Evolutionary conservation across 768 basidiomycete species (phyloP).

Genomic region (Tylopilus sp.): DNA sequence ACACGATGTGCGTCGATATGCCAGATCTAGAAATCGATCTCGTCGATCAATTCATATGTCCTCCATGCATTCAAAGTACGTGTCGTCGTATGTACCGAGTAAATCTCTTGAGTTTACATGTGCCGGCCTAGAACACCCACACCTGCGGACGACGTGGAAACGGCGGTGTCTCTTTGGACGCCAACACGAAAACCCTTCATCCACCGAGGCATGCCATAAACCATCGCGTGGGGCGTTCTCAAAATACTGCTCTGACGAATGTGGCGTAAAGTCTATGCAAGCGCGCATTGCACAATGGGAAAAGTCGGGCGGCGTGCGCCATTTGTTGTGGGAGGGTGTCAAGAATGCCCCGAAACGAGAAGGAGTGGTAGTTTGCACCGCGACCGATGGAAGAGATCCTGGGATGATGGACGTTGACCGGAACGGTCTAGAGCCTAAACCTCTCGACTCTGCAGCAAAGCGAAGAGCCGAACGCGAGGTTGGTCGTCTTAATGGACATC

Average conservation of each 20-base stretch:
- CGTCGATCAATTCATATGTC: slow-evolving; percentile 91
- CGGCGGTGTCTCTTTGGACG: slow-evolving; percentile 71
- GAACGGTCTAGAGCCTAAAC: slow-evolving; percentile 2
- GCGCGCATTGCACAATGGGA: slow-evolving; percentile 59
- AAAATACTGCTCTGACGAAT: slow-evolving; percentile 90
- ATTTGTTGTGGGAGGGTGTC: slow-evolving; percentile 71
- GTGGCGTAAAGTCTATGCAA: slow-evolving; percentile 73
- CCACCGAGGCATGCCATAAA: slow-evolving; percentile 69
- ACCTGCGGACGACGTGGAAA: slow-evolving; percentile 75
- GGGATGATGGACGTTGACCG: slow-evolving; percentile 20
- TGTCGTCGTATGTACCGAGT: slow-evolving; percentile 18
- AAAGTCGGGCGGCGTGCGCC: slow-evolving; percentile 59
- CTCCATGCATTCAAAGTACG: slow-evolving; percentile 73
- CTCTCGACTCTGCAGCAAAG: slow-evolving; percentile 34
- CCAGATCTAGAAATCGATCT: slow-evolving; percentile 79
- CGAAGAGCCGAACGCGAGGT: slow-evolving; percentile 57
- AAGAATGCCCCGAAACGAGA: slow-evolving; percentile 67
- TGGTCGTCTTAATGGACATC: slow-evolving; percentile 46
- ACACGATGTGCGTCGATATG: slow-evolving; percentile 81
- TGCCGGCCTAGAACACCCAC: slow-evolving; percentile 49
- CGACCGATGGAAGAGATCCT: slow-evolving; percentile 26
- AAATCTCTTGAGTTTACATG: not conserved
- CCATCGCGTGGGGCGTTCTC: slow-evolving; percentile 80
- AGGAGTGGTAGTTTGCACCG: slow-evolving; percentile 56
- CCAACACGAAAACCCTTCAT: slow-evolving; percentile 57